These are phyloP conservation scores for Ilyonectria destructans DNA, from an alignment of 2,329 filamentous ascomycete genomes.

Conservation along the genomic window DNA sequence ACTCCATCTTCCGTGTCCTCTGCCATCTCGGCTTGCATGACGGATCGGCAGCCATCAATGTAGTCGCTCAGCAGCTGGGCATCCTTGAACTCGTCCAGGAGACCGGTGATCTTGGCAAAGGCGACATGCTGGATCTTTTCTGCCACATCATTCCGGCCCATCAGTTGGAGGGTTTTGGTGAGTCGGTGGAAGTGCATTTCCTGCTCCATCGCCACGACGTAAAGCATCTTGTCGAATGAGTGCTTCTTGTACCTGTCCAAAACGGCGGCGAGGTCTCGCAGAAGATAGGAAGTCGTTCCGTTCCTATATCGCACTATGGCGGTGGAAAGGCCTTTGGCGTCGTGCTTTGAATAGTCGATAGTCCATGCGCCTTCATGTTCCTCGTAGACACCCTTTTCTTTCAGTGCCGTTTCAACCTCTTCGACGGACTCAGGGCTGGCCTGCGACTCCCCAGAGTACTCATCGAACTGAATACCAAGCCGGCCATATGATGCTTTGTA, in stretches of 20 bases:
- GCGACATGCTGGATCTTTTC: conserved; percentile 57
- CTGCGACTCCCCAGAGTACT: conserved; percentile 79
- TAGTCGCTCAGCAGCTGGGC: conserved; percentile 44
- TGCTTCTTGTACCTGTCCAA: conserved; percentile 73
- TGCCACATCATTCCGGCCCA: conserved; percentile 54
- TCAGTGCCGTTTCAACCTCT: conserved; percentile 71
- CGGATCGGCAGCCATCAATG: conserved; percentile 30
- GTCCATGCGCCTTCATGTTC: conserved; percentile 77
- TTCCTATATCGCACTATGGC: conserved; percentile 76
- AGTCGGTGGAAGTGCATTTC: conserved; percentile 82
- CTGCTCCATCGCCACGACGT: conserved; percentile 81
- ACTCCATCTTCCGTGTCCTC: conserved; percentile 29
- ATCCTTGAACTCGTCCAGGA: conserved; percentile 35
- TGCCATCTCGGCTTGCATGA: conserved; percentile 11
- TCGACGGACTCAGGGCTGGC: conserved; percentile 67
- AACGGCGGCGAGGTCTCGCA: conserved; percentile 81
- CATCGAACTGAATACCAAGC: conserved; percentile 71
- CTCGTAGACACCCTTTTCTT: conserved; percentile 74
- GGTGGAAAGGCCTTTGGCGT: conserved; percentile 79
- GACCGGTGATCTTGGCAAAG: conserved; percentile 69
- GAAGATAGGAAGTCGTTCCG: conserved; percentile 66
- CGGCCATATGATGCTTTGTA: conserved; percentile 70
- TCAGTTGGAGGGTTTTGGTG: conserved; percentile 70
- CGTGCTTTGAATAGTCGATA: conserved; percentile 81
- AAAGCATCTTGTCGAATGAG: conserved; percentile 84